Conservation (phyloP, 2,329 filamentous ascomycete genomes). For the Colletotrichum falcatum region DNA sequence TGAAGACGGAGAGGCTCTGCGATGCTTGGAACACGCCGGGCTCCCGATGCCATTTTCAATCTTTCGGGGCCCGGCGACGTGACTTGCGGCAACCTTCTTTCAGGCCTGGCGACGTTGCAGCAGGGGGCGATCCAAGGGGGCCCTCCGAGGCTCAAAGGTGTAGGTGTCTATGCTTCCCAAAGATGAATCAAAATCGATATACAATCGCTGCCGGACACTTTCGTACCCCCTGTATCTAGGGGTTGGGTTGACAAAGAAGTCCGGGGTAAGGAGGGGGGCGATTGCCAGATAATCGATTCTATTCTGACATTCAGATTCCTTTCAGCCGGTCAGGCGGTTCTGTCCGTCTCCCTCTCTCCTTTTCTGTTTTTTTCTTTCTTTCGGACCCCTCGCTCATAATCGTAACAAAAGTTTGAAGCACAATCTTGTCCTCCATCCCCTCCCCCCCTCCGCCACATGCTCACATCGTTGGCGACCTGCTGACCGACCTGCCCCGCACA, state of each 20-base stretch:
- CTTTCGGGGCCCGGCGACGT: no score
- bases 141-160: not conserved
- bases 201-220: not conserved
- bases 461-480: conserved; percentile 6
- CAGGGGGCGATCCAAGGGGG: not conserved
- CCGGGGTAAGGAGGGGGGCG: not conserved
- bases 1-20: not conserved
- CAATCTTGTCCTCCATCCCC: no score
- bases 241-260: conserved; percentile 1
- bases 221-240: not conserved
- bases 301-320: not conserved
- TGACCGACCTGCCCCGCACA: conserved; percentile 33
- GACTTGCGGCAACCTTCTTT: not conserved
- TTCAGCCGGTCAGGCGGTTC: not conserved
- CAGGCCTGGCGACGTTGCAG: not conserved
- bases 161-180: not conserved
- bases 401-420: not conserved
- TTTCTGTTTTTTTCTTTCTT: not conserved
- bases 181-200: not conserved
- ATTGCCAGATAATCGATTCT: not conserved
- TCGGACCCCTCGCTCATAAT: not conserved
- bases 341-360: not conserved
- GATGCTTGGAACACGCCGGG: not conserved
- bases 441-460: no score
- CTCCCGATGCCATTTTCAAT: not conserved